Base-by-base conservation (phyloP, 108 stramenopile genomes). In the Conticribra weissflogii region DNA sequence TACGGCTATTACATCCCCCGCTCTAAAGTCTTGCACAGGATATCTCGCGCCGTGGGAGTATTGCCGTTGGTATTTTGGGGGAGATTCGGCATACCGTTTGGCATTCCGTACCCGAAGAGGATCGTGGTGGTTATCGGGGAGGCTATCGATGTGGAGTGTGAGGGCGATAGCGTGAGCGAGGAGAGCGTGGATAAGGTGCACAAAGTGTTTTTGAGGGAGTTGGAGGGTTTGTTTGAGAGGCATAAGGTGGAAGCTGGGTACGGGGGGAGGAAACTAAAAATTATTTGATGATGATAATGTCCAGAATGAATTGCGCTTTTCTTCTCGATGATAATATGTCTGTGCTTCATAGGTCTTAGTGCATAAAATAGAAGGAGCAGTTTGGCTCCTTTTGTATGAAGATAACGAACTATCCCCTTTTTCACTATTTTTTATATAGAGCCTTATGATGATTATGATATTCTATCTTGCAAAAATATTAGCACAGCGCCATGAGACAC, bases 201-300 rank as follows among this genome's bases (percentile, higher is more conserved):
- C 55, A 60, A 21, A 27, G 25, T 76, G 24, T 87, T 82, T 68
- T 31, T 84, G 12, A 27, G 72, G 25, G 81, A 81, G 60, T 57
- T 87, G 47, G 66, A 71, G 12, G 64, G 25, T 3, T 44, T 87
- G 25, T 87, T 82, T 66, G 81, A 87, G n/a, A 59, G 76, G 14
- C 81, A 87, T 65, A 87, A 87, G 55, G 47, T 76, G 17, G 69
- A 52, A 18, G 72, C 63, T 17, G 86, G 86, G 7, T 84, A 87
- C 60, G 86, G 83, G 31, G 28, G 74, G 33, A 65, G 81, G 21
- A 57, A 66, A 21, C 53, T 87, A 25, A 79, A 76, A 46, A 82
- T 87, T 54, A 44, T 83, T 59, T 87, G 54, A 74, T 9, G 34
- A 12, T 41, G 5, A 41, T n/a, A n/a, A n/a, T n/a, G n/a, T n/a